Conservation (phyloP, 1,284 basidiomycete species). For the Ganoderma resinaceum region DNA sequence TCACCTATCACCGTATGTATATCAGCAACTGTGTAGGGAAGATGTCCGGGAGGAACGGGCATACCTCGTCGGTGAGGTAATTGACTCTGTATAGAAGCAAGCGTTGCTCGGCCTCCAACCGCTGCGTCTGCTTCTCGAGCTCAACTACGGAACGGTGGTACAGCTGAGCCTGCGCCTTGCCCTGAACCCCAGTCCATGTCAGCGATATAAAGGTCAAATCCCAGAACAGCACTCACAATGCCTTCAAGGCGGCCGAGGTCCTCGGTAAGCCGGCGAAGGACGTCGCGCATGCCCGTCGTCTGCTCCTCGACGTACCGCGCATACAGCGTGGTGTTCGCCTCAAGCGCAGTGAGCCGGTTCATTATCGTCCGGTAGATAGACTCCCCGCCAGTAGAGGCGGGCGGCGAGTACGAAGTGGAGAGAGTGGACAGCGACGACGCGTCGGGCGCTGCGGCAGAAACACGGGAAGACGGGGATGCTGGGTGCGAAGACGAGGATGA, state of each 20-base stretch:
- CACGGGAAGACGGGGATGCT: conserved; percentile 13
- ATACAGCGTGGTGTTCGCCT: conserved; percentile 89
- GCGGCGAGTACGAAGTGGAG: conserved; percentile 26
- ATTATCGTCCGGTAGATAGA: conserved; percentile 97
- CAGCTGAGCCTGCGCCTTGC: conserved; percentile 69
- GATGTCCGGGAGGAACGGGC: conserved; percentile 10
- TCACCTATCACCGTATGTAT: conserved; percentile 54
- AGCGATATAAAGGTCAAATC: conserved; percentile 6
- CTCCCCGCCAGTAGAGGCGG: conserved; percentile 68
- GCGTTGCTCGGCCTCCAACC: conserved; percentile 73
- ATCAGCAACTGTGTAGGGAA: not conserved
- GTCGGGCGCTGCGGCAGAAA: conserved; percentile 16
- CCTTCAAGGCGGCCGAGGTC: conserved; percentile 82
- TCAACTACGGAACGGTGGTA: conserved; percentile 72
- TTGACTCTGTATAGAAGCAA: conserved; percentile 73
- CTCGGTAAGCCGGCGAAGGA: conserved; percentile 81
- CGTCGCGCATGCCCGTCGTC: conserved; percentile 77
- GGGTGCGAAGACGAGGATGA: conserved; percentile 15
- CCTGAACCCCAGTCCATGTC: conserved; percentile 44
- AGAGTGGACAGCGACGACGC: conserved; percentile 22
- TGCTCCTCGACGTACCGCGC: conserved; percentile 93
- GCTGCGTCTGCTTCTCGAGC: conserved; percentile 72
- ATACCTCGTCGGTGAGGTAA: conserved; percentile 77
- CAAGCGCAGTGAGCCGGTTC: conserved; percentile 88
- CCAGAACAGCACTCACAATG: conserved; percentile 59